Percentiles rank a stretch among this genome's conserved stretches.
These are phyloP conservation scores for Fusarium denticulatum DNA, from an alignment of 2,329 filamentous ascomycete species.

Conservation along the genomic window DNA sequence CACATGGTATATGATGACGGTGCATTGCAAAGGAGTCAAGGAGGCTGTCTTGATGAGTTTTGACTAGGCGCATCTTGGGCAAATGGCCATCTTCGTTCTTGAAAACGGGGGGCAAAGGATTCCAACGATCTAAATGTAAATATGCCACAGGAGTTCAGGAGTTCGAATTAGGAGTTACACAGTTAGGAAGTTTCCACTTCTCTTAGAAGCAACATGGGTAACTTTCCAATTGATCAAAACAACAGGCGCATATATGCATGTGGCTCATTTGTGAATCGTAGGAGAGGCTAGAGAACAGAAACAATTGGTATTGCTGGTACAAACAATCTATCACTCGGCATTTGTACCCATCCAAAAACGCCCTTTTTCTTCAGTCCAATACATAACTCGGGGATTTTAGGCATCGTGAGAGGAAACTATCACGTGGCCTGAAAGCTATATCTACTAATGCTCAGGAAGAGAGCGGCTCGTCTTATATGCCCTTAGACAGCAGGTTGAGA, in stretches of 20 bases:
- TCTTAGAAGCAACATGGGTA: not conserved
- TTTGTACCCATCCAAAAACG: slow-evolving; percentile 41
- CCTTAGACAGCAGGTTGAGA: slow-evolving; percentile 85
- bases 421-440: not conserved
- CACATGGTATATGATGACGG: not conserved
- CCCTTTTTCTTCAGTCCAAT: slow-evolving; percentile 28
- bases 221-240: too few relatives aligned
- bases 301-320: slow-evolving; percentile 40
- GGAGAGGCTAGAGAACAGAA: slow-evolving; percentile 18
- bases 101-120: not conserved
- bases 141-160: not conserved
- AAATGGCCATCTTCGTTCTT: not conserved
- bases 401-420: not conserved
- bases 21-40: not conserved
- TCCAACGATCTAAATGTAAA: not conserved
- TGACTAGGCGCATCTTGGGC: not conserved
- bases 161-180: not conserved
- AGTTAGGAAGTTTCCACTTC: not conserved
- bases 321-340: slow-evolving; percentile 42
- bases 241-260: not conserved
- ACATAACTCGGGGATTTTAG: slow-evolving; percentile 23
- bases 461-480: slow-evolving; percentile 36
- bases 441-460: not conserved
- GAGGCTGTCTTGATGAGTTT: not conserved
- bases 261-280: not conserved